A percentile compares a stretch with the other conserved stretches of the same genome.
Evolutionary conservation across 1,284 basidiomycete genomes (phyloP).

Genomic region (Leccinum holopus): DNA sequence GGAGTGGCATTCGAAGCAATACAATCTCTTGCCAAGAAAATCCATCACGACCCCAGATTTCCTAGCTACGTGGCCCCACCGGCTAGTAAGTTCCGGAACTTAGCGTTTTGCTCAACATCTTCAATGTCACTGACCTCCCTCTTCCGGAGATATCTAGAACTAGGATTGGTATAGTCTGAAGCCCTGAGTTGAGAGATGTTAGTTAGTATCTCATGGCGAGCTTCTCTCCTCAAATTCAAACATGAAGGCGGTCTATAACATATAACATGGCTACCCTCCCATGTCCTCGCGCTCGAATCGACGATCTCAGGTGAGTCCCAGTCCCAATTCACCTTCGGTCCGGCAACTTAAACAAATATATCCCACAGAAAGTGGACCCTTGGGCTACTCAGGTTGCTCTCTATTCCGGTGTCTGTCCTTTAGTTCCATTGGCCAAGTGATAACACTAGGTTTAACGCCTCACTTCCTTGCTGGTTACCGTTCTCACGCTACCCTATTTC

Average conservation of each 20-base stretch:
- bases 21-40: neutral
- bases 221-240: neutral
- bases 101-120: neutral
- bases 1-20: neutral
- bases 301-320: constrained; percentile 2
- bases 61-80: neutral
- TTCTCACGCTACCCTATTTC: neutral
- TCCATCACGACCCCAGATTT: neutral
- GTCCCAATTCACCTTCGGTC: neutral
- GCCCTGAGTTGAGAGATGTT: neutral
- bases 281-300: neutral
- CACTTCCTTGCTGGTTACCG: constrained; percentile 1
- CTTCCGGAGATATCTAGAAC: neutral
- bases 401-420: neutral
- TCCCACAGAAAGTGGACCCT: neutral
- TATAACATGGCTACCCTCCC: neutral
- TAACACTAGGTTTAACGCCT: neutral
- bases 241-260: neutral
- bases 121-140: neutral
- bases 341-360: neutral
- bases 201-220: too few species aligned
- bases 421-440: neutral
- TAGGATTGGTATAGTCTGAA: neutral
- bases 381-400: neutral
- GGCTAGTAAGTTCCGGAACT: neutral